Evolutionary conservation across 1,139 yeast species (phyloP).

Genomic region (Protomyces inundatus): DNA sequence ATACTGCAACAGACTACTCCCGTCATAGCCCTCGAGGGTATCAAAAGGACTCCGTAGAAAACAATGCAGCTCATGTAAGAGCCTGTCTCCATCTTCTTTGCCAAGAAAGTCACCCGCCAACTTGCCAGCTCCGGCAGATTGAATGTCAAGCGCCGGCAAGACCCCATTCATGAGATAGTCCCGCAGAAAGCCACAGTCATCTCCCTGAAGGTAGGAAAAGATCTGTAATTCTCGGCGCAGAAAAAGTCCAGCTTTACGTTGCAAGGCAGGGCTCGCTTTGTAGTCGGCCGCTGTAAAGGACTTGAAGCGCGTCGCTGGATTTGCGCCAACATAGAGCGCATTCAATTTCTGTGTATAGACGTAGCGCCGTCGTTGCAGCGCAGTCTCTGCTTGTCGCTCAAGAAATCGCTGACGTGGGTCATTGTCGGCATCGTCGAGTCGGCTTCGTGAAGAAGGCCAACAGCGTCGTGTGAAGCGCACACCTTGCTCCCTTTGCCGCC

Average conservation of each 20-base stretch:
- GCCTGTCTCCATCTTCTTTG: not conserved
- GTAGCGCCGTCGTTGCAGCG: constrained; percentile 6
- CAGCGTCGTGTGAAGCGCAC: constrained; percentile 2
- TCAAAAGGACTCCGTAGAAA: constrained; percentile 22
- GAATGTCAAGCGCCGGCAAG: constrained; percentile 9
- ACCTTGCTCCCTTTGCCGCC: constrained; percentile 4
- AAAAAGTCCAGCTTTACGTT: constrained; percentile 16
- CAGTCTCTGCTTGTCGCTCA: constrained; percentile 2
- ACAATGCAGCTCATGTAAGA: constrained; percentile 18
- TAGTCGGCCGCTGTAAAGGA: constrained; percentile 1
- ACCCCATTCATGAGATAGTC: constrained; percentile 20
- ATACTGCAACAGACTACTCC: constrained; percentile 19
- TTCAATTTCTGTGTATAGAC: constrained; percentile 2
- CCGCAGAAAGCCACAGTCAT: not conserved
- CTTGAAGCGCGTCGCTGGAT: constrained; percentile 10
- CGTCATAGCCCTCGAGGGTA: constrained; percentile 4
- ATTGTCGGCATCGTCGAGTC: not conserved
- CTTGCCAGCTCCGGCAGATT: constrained; percentile 6
- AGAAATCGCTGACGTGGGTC: not conserved
- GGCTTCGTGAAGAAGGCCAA: not conserved
- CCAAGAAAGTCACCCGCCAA: constrained; percentile 17
- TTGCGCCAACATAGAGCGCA: constrained; percentile 17
- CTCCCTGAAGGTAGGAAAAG: constrained; percentile 7
- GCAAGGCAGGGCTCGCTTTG: not conserved
- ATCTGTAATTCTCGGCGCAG: constrained; percentile 12